Percentiles rank a stretch among this genome's conserved stretches.
Conservation (phyloP, 345 rosid genomes). For the Rhodomyrtus tomentosa region DNA sequence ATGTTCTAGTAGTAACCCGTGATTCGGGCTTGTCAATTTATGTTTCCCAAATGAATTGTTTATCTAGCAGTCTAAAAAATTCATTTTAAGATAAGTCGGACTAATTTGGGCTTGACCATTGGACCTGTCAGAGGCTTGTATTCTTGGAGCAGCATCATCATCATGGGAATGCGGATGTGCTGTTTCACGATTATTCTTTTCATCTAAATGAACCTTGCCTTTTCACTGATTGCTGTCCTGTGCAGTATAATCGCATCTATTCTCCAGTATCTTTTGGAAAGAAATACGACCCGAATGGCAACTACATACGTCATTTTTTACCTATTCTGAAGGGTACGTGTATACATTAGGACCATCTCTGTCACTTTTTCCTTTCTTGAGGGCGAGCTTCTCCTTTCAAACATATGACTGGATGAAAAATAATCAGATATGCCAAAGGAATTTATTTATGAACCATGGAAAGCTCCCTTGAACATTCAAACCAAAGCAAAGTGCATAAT, state of each 20-base stretch:
- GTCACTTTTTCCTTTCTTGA: not conserved
- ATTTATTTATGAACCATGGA: constrained; percentile 94
- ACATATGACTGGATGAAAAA: not conserved
- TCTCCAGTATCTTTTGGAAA: constrained; percentile 85
- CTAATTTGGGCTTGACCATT: not conserved
- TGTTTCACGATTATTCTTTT: not conserved
- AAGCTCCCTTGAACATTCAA: constrained; percentile 79
- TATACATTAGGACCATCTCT: not conserved
- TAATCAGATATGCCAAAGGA: constrained; percentile 87
- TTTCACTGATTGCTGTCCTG: constrained; percentile 1
- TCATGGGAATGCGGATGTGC: not conserved
- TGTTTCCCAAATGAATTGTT: not conserved
- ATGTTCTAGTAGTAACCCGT: not conserved
- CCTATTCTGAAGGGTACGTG: constrained; percentile 73
- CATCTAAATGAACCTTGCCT: not conserved
- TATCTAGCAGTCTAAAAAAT: not conserved
- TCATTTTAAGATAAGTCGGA: not conserved
- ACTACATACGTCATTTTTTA: constrained; percentile 76
- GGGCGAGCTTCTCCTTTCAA: not conserved
- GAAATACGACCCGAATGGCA: constrained; percentile 82
- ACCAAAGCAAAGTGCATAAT: constrained; percentile 72
- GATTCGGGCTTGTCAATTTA: not conserved
- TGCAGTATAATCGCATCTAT: constrained; percentile 77
- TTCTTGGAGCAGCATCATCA: not conserved
- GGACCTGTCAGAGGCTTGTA: not conserved